Percentiles rank a stretch among this genome's conserved stretches.
Conservation (phyloP, 768 basidiomycete genomes). For the Macrolepiota dolichaula region DNA sequence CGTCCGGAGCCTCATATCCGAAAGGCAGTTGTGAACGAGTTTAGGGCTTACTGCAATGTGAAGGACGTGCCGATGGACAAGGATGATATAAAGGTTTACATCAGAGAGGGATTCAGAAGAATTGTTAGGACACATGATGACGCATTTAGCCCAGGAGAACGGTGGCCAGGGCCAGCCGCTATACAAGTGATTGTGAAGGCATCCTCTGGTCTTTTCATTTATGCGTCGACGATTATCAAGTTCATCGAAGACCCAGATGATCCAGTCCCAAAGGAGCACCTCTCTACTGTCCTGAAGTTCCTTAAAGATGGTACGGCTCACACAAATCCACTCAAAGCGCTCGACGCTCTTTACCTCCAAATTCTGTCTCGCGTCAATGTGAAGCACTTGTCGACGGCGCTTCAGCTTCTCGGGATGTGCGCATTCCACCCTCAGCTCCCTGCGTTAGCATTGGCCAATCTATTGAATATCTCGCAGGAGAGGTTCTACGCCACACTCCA, state of each 20-base stretch:
- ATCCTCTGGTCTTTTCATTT: slow-evolving; percentile 13
- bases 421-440: not conserved
- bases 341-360: not conserved
- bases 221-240: slow-evolving; percentile 8
- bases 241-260: slow-evolving; percentile 12
- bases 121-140: not conserved
- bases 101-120: not conserved
- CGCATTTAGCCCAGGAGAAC: not conserved
- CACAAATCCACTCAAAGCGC: not conserved
- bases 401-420: not conserved
- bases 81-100: not conserved
- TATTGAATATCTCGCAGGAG: not conserved
- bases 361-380: not conserved
- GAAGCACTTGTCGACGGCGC: not conserved
- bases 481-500: not conserved
- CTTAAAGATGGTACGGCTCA: not conserved
- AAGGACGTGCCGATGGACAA: not conserved
- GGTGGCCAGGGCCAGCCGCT: not conserved
- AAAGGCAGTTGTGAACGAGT: not conserved
- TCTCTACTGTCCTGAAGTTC: not conserved
- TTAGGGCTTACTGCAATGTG: too few species aligned
- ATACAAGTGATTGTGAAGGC: slow-evolving; percentile 6
- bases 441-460: not conserved
- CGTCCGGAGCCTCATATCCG: slow-evolving; percentile 9
- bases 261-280: not conserved